These are phyloP conservation scores for Boletus subcaerulescens DNA, from an alignment of 768 basidiomycete species.

Conservation along the genomic window DNA sequence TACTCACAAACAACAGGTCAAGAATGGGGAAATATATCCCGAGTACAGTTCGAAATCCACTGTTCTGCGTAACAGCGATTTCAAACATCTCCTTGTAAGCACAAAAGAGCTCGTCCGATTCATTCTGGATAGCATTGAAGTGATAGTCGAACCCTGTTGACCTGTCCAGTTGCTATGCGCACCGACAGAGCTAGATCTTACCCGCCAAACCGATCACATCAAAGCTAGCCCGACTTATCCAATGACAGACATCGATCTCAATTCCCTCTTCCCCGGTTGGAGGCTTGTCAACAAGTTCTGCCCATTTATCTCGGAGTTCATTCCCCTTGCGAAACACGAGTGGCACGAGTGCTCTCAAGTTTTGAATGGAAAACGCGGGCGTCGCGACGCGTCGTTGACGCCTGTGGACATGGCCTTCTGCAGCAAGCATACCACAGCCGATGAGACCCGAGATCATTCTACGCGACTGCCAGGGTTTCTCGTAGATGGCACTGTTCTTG, in stretches of 20 bases:
- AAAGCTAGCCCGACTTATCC: slow-evolving; percentile 81
- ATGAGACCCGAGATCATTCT: slow-evolving; percentile 72
- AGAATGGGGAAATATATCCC: slow-evolving; percentile 59
- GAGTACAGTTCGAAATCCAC: slow-evolving; percentile 43
- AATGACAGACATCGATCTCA: slow-evolving; percentile 72
- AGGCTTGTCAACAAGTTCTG: slow-evolving; percentile 39
- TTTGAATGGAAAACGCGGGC: slow-evolving; percentile 79
- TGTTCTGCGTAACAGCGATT: slow-evolving; percentile 58
- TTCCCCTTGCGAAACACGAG: slow-evolving; percentile 67
- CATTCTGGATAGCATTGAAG: slow-evolving; percentile 79
- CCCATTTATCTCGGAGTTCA: slow-evolving; percentile 62
- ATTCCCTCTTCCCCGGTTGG: slow-evolving; percentile 14
- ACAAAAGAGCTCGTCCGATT: slow-evolving; percentile 70
- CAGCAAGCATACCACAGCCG: slow-evolving; percentile 78
- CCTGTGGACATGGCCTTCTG: slow-evolving; percentile 74
- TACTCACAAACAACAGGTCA: slow-evolving; percentile 54
- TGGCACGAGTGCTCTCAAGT: slow-evolving; percentile 67
- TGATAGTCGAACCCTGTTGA: slow-evolving; percentile 76
- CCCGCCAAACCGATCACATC: slow-evolving; percentile 92
- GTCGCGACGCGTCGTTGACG: slow-evolving; percentile 76
- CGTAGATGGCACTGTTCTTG: slow-evolving; percentile 67
- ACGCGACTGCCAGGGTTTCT: slow-evolving; percentile 83
- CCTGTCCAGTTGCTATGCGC: neutral
- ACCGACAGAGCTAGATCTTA: slow-evolving; percentile 28
- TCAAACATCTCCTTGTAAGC: slow-evolving; percentile 89